phyloP scores from a whole-genome alignment of 2,329 filamentous ascomycete species.

The Hirsutella minnesotensis region DNA sequence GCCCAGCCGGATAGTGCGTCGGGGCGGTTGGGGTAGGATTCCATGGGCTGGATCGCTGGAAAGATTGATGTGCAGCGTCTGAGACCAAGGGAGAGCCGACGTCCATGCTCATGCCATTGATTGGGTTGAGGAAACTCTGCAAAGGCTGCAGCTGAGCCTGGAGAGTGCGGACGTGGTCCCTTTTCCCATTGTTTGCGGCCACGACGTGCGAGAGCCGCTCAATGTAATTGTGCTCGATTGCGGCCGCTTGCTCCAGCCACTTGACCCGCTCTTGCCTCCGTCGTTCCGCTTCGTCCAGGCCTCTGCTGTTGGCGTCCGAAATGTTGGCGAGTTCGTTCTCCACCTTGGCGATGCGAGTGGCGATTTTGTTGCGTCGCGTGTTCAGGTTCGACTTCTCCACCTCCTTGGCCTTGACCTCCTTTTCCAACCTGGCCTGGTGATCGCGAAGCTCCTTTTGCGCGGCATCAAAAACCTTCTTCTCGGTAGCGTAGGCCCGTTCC shows the following conservation, averaged over 20 bases:
- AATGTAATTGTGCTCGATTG: slow-evolving; percentile 33
- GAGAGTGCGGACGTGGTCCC: slow-evolving; percentile 17
- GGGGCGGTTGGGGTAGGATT: slow-evolving; percentile 20
- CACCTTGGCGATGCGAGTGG: slow-evolving; percentile 58
- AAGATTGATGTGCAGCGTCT: slow-evolving; percentile 10
- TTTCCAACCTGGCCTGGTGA: slow-evolving; percentile 50
- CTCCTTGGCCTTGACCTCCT: slow-evolving; percentile 49
- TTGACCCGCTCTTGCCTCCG: slow-evolving; percentile 37
- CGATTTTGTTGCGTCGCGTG: slow-evolving; percentile 62
- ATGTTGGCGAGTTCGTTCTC: slow-evolving; percentile 62
- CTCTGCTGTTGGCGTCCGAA: slow-evolving; percentile 54
- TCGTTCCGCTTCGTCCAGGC: slow-evolving; percentile 51
- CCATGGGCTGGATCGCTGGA: slow-evolving; percentile 18
- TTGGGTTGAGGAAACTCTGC: slow-evolving; percentile 18
- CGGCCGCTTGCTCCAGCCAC: slow-evolving; percentile 33
- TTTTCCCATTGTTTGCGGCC: slow-evolving; percentile 15
- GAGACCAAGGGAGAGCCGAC: slow-evolving; percentile 7
- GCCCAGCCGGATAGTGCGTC: slow-evolving; percentile 21
- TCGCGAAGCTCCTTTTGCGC: slow-evolving; percentile 41
- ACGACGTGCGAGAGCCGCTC: slow-evolving; percentile 29
- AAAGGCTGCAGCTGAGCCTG: slow-evolving; percentile 21
- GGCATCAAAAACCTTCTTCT: slow-evolving; percentile 49
- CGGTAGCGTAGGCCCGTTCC: slow-evolving; percentile 39
- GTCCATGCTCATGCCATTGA: slow-evolving; percentile 21
- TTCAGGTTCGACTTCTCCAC: slow-evolving; percentile 52